Evolutionary conservation across 176 grass and related monocot species (phyloP), one percentile per base, ranked within the genome.

Genomic region (Otatea glauca): DNA sequence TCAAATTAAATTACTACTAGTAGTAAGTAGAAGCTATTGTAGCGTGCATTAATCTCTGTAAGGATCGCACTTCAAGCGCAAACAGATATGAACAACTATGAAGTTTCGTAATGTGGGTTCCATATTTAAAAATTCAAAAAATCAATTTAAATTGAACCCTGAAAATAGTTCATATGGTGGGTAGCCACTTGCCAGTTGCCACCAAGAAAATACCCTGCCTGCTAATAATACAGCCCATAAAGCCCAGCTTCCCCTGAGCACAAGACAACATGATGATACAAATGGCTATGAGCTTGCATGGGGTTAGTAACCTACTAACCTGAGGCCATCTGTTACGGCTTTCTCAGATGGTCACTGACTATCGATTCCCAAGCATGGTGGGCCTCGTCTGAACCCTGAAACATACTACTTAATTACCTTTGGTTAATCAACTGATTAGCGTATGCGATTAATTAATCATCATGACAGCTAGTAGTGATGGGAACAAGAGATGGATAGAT

Each of bases 391-490:
- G 47, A 38, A 24, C 42, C 43, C 2, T 4, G 21, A 53, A 65
- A 24, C 18, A 49, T 32, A 9, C 32, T 35, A 62, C 53, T 5
- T 60, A 0, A 34, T 70, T 45, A 70, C 68, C 10, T 15, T 25
- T 27, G 10, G 61, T 35, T 68, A 32, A 81, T 32, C 63, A 49
- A 69, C 47, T 16, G 48, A 17, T 68, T 55, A 17, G 47, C 24
- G 7, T 54, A 69, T 39, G 29, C 65, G 7, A 55, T 23, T 42
- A 69, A 41, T 68, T 24, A 68, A 55, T 69, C 47, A 81, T 69
- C 64, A 32, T 16, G 47, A 69, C 20, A 81, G 65, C 77, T 67
- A 67, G 12, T 43, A 32, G 42, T 79, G 24, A 11, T 35, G 60
- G 42, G 25, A 50, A 18, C 44, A 21, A 18, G 8, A 49, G 43